Conservation (phyloP, 106 monocot genomes). For the Dioscorea dumetorum region DNA sequence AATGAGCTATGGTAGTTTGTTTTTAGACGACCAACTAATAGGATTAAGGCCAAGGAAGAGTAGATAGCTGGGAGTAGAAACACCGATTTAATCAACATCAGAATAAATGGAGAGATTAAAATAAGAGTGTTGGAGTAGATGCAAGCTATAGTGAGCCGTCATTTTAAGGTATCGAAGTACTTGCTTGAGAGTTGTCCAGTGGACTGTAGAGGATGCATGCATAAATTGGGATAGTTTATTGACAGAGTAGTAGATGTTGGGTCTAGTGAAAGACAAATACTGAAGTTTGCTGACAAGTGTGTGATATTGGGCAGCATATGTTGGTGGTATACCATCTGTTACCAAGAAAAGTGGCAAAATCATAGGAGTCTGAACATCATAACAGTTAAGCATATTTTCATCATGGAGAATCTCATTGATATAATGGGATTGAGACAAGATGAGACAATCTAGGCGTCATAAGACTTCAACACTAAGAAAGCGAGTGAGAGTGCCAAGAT, state of each 20-base stretch:
- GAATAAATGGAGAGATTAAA: not conserved
- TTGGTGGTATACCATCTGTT: not conserved
- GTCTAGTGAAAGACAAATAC: not conserved
- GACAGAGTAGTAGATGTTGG: not conserved
- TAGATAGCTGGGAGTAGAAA: not conserved
- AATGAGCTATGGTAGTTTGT: no score
- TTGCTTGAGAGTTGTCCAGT: constrained; percentile 1
- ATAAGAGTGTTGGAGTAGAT: not conserved
- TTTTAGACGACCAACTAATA: not conserved
- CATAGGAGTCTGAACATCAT: not conserved
- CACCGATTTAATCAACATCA: not conserved
- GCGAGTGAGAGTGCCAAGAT: constrained; percentile 4
- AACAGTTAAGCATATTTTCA: not conserved
- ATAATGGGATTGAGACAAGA: constrained; percentile 7
- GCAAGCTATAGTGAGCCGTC: not conserved
- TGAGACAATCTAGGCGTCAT: not conserved
- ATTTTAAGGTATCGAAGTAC: not conserved
- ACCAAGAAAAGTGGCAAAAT: not conserved
- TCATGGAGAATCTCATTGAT: not conserved
- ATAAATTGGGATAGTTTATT: constrained; percentile 9
- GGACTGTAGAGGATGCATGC: not conserved
- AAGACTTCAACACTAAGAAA: constrained; percentile 10
- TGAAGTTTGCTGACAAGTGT: not conserved
- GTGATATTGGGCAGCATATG: not conserved
- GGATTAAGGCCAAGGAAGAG: constrained; percentile 1